These are phyloP conservation scores for Erythrophleum fordii DNA, from an alignment of 306 rosid genomes.

Conservation along the genomic window DNA sequence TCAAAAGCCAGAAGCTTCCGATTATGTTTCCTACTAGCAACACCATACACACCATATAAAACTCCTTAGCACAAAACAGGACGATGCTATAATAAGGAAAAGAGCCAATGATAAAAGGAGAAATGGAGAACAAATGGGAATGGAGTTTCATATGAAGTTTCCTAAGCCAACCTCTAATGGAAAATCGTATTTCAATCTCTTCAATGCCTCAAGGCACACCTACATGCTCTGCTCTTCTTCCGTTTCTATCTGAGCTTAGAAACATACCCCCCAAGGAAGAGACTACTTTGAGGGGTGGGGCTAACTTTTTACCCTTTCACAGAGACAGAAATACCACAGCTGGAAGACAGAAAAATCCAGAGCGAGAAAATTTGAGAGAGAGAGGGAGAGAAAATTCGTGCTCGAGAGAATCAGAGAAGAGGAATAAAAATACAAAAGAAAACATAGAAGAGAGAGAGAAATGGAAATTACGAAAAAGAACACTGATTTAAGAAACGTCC, in stretches of 20 bases:
- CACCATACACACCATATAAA: neutral
- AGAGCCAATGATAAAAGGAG: neutral
- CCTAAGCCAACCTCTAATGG: conserved; percentile 24
- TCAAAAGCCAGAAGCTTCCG: neutral
- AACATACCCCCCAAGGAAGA: conserved; percentile 24
- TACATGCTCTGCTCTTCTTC: neutral
- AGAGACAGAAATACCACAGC: conserved; percentile 42
- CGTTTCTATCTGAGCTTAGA: neutral
- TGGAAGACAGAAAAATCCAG: conserved; percentile 10
- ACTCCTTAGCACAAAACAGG: neutral
- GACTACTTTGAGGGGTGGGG: neutral
- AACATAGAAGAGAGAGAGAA: neutral
- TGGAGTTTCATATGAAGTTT: neutral
- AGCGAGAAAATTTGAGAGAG: neutral
- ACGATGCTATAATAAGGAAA: neutral
- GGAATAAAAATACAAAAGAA: neutral
- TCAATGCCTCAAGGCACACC: conserved; percentile 10
- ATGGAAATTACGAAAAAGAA: conserved; percentile 41
- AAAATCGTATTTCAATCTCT: conserved; percentile 17
- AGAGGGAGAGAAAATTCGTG: neutral
- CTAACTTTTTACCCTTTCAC: neutral
- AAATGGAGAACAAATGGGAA: conserved; percentile 4
- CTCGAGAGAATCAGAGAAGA: neutral
- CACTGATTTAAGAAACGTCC: conserved; percentile 31
- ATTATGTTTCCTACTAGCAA: neutral